Evolutionary conservation across 805 yeast species (phyloP), one percentile per base, ranked within the genome.

Genomic region (Candida loeiensis): DNA sequence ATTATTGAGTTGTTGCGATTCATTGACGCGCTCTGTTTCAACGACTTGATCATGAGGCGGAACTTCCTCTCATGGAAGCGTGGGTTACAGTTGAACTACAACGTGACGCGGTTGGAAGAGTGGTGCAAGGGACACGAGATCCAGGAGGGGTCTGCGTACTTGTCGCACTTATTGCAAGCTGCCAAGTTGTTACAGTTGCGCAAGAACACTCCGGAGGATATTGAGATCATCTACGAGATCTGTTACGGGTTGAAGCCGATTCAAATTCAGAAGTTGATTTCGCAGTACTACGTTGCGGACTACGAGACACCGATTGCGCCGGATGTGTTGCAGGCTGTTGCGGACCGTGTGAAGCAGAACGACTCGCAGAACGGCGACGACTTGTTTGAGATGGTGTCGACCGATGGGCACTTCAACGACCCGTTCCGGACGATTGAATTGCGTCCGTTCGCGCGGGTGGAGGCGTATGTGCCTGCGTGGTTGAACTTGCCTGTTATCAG

Each of bases 121-220:
- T 93, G 99, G 99, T 91, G 98, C 65, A 91, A 88, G 68, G 80
- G 88, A 6, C 96, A 91, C 61, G 90, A 85, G 38, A 79, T 93
- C 46, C 84, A 85, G 37, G 96, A 90, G 58, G 95, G 95, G 2
- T 77, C 91, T 3, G 79, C 81, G 27, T 81, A 88, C 56, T 74
- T 93, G 58, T 82, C 82, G 46, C 97, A 90, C 58, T 72, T 93
- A 56, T 74, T 89, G 50, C 98, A 93, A 66, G 91, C 95, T 15
- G 90, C 96, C 28, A 93, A 93, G 67, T 72, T 93, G 45, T 70
- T 93, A 56, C 99, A 93, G 66, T 77, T 93, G 58, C 80, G 95
- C 63, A 93, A 93, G 71, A 83, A 82, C 53, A 83, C 95, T 22
- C 76, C 81, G 26, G 95, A 84, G 45, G 99, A 93, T 63, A 85